Percentiles rank a stretch among this genome's conserved stretches.
Conservation (phyloP, 441 rosid genomes). For the Pelargonium myrrhifolium region DNA sequence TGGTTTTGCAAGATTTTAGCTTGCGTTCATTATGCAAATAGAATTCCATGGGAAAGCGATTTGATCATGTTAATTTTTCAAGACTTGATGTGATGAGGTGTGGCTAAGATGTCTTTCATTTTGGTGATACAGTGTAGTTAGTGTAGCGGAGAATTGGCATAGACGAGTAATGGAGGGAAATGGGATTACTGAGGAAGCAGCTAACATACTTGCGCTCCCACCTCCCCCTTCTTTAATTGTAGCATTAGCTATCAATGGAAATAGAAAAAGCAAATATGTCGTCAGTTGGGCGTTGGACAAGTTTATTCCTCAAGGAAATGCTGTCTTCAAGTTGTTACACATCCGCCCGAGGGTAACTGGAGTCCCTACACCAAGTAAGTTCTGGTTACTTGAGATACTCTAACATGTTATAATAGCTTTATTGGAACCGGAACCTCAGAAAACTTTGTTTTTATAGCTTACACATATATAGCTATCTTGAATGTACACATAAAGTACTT, state of each 20-base stretch:
- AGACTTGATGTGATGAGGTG: background rate
- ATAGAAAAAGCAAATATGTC: conserved; percentile 46
- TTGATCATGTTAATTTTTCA: background rate
- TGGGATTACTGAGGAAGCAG: conserved; percentile 26
- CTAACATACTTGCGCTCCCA: conserved; percentile 25
- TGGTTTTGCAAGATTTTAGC: background rate
- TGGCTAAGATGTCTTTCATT: background rate
- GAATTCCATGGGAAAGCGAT: background rate
- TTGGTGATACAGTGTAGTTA: conserved; percentile 6
- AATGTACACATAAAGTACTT: background rate
- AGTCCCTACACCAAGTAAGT: conserved; percentile 76
- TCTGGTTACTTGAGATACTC: background rate
- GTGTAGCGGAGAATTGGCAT: conserved; percentile 8
- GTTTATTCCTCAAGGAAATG: conserved; percentile 46
- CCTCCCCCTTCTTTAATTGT: conserved; percentile 30
- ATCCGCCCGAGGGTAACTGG: conserved; percentile 47
- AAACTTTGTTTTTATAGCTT: background rate
- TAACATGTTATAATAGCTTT: background rate
- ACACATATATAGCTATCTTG: background rate
- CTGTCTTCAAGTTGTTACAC: conserved; percentile 54
- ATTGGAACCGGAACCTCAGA: background rate
- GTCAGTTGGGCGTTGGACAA: conserved; percentile 71
- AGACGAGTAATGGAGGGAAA: conserved; percentile 30
- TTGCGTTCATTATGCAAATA: background rate
- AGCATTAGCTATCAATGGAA: conserved; percentile 65